phyloP scores from a whole-genome alignment of 163 green algal species.

The Volvox carteri region DNA sequence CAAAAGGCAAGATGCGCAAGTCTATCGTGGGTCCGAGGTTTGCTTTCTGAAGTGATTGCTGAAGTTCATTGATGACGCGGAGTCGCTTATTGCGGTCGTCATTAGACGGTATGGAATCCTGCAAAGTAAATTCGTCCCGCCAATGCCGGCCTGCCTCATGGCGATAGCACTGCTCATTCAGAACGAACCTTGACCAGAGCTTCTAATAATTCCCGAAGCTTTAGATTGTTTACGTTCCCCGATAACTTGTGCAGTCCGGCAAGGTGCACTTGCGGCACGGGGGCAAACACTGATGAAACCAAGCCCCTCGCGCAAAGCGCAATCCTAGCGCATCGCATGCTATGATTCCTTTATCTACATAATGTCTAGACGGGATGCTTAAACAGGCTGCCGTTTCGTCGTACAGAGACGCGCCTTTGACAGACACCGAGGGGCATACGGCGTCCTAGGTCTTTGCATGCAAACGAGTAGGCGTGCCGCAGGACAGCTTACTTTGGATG shows the following conservation, averaged over 20 bases:
- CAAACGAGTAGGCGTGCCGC: no score
- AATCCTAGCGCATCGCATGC: neutral
- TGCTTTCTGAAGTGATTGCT: neutral
- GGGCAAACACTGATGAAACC: neutral
- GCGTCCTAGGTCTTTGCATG: no score
- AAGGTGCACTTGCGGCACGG: neutral
- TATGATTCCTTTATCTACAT: neutral
- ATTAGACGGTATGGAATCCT: neutral
- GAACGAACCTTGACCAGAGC: conserved; percentile 2
- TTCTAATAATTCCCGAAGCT: neutral
- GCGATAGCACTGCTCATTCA: neutral
- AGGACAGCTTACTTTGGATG: no score
- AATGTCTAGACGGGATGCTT: neutral
- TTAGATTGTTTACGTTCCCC: neutral
- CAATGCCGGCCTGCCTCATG: neutral
- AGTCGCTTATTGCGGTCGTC: conserved; percentile 2
- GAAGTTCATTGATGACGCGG: conserved; percentile 5
- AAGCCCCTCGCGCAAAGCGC: neutral
- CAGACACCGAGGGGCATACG: no score
- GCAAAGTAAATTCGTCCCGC: neutral
- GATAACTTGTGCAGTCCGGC: neutral
- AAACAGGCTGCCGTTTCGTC: neutral
- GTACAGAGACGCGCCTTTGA: no score
- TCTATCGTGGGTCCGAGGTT: neutral
- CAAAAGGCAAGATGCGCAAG: conserved; percentile 20